Percentiles rank a stretch among this genome's conserved stretches.
Evolutionary conservation across 2,329 filamentous ascomycete genomes (phyloP).

Genomic region (Madurella mycetomatis): DNA sequence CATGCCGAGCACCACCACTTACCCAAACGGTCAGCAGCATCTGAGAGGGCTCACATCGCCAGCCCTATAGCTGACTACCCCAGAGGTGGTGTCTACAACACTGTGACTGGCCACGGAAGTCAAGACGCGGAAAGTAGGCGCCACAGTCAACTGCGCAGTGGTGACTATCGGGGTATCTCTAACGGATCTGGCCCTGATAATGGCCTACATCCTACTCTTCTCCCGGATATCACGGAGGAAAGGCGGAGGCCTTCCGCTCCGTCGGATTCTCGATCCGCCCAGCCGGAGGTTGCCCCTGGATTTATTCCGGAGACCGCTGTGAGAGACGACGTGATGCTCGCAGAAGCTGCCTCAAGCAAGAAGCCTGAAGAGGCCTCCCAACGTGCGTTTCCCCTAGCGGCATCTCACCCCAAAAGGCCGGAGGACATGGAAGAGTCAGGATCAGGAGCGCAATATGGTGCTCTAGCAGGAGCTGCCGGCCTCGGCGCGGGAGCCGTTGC

Average conservation of each 20-base stretch:
- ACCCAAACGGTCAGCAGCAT: slow-evolving; percentile 15
- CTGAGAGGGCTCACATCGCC: slow-evolving; percentile 8
- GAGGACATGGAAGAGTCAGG: not conserved
- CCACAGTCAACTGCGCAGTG: not conserved
- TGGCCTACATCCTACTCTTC: slow-evolving; percentile 1
- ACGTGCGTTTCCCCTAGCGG: slow-evolving; percentile 14
- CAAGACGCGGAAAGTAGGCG: slow-evolving; percentile 17
- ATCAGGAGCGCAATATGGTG: not conserved
- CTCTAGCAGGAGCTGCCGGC: slow-evolving; percentile 12
- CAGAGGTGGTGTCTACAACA: slow-evolving; percentile 23
- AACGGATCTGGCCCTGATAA: not conserved
- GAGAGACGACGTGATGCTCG: slow-evolving; percentile 7
- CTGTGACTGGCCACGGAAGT: slow-evolving; percentile 21
- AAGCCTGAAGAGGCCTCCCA: not conserved
- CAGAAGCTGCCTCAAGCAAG: not conserved
- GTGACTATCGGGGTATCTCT: not conserved
- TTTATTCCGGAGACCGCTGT: slow-evolving; percentile 10
- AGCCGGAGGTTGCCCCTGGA: not conserved
- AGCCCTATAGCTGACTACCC: slow-evolving; percentile 13
- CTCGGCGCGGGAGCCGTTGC: slow-evolving; percentile 13
- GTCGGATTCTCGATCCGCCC: not conserved
- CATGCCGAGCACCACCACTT: slow-evolving; percentile 21
- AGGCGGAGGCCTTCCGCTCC: not conserved
- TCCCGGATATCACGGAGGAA: slow-evolving; percentile 15
- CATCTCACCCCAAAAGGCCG: not conserved